Conservation (phyloP, 2,329 filamentous ascomycete species). For the Rhytidhysteron rufulum region DNA sequence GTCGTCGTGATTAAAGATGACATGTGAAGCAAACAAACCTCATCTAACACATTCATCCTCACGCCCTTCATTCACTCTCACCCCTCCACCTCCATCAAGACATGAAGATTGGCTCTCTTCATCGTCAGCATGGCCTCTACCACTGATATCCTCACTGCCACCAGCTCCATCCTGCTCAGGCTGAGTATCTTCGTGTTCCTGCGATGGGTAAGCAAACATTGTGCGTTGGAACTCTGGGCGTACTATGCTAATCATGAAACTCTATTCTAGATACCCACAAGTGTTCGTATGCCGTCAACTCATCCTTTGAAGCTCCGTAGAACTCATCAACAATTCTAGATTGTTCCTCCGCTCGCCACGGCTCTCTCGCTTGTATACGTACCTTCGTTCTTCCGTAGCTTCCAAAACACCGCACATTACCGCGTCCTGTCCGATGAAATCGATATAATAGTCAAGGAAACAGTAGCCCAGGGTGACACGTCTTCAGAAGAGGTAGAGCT, state of each 20-base stretch:
- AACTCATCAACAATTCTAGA: slow-evolving; percentile 17
- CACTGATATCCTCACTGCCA: slow-evolving; percentile 30
- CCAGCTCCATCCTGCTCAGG: slow-evolving; percentile 50
- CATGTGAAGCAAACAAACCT: neutral
- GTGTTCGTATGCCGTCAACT: slow-evolving; percentile 4
- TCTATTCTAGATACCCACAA: slow-evolving; percentile 9
- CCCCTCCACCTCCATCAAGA: too few relatives aligned
- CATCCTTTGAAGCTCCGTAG: slow-evolving; percentile 5
- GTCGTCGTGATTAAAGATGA: neutral
- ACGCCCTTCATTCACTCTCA: too few relatives aligned
- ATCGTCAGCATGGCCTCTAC: slow-evolving; percentile 28
- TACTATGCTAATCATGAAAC: slow-evolving; percentile 2
- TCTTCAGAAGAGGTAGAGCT: slow-evolving; percentile 27
- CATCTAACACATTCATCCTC: neutral
- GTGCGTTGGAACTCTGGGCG: slow-evolving; percentile 1
- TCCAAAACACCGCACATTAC: slow-evolving; percentile 54
- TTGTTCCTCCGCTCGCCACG: slow-evolving; percentile 49
- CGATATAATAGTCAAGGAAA: slow-evolving; percentile 45
- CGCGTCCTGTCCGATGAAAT: slow-evolving; percentile 57
- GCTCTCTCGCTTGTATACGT: slow-evolving; percentile 64
- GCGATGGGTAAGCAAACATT: slow-evolving; percentile 52
- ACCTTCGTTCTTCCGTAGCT: slow-evolving; percentile 59
- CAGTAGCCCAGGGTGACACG: slow-evolving; percentile 27
- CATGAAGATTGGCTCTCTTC: neutral
- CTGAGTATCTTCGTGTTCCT: slow-evolving; percentile 55